Evolutionary conservation across 768 basidiomycete species (phyloP).

Genomic region (Galerina marginata): DNA sequence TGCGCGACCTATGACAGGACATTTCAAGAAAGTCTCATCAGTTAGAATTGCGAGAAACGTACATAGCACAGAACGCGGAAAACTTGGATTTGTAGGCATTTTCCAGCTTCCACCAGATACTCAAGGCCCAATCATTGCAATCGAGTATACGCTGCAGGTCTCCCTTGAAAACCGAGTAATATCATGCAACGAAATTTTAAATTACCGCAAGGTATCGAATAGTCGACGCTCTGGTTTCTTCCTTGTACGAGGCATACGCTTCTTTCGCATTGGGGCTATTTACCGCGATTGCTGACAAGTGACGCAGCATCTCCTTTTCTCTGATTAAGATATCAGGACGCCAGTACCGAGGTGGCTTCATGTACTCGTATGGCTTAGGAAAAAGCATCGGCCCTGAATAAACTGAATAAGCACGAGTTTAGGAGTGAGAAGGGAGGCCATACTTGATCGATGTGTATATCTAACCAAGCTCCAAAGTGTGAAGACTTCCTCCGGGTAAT

Average conservation of each 20-base stretch:
- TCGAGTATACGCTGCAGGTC: background rate
- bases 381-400: background rate
- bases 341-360: background rate
- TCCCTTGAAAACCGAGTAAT: too few species aligned
- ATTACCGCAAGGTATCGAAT: too few species aligned
- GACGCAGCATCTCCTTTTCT: background rate
- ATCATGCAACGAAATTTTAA: too few species aligned
- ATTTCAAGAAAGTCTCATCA: background rate
- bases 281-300: background rate
- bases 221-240: too few species aligned
- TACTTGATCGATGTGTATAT: constrained; percentile 4
- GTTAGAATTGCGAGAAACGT: background rate
- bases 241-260: background rate
- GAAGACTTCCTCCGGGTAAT: background rate
- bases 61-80: background rate
- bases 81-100: background rate
- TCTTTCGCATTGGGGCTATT: background rate
- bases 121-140: constrained; percentile 5
- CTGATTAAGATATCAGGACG: background rate
- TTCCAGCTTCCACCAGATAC: background rate
- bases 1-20: background rate
- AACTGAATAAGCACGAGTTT: too few species aligned
- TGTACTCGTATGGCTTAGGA: background rate
- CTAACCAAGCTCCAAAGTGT: background rate
- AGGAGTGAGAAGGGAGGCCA: background rate